These are phyloP conservation scores for Monosporozyma servazzii DNA, from an alignment of 805 yeast genomes.

Conservation along the genomic window DNA sequence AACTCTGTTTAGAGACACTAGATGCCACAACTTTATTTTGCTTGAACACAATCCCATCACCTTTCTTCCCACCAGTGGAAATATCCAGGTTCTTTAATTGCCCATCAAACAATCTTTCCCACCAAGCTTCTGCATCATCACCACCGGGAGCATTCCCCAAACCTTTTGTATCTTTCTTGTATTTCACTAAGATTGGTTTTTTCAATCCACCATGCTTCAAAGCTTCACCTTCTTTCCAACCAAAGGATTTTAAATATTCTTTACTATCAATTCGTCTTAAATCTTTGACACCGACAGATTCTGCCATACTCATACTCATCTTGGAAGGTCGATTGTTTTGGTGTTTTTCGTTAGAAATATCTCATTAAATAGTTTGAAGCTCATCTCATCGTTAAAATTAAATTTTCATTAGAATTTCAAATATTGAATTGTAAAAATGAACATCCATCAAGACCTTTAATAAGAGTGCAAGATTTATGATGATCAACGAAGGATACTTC, in stretches of 20 bases:
- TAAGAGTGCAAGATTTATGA: neutral
- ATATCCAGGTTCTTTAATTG: slow-evolving; percentile 75
- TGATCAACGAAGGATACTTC: neutral
- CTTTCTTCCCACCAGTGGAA: slow-evolving; percentile 17
- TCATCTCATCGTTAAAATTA: neutral
- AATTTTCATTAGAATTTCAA: neutral
- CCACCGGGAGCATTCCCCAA: slow-evolving; percentile 62
- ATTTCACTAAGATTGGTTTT: slow-evolving; percentile 82
- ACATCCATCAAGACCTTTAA: neutral
- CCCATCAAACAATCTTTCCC: slow-evolving; percentile 94
- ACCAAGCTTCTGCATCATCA: slow-evolving; percentile 84
- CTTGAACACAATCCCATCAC: slow-evolving; percentile 40
- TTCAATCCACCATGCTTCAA: slow-evolving; percentile 67
- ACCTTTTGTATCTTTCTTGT: slow-evolving; percentile 85
- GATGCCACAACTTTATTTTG: slow-evolving; percentile 42
- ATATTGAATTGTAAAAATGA: neutral
- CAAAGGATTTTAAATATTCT: slow-evolving; percentile 63
- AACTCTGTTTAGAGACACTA: slow-evolving; percentile 41
- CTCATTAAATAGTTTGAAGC: neutral
- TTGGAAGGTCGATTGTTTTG: neutral
- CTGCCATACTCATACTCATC: neutral
- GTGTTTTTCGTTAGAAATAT: neutral
- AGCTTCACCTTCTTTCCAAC: slow-evolving; percentile 92
- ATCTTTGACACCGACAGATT: neutral
- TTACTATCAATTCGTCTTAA: slow-evolving; percentile 55